Base-by-base conservation (phyloP, 179 eudicot genomes). In the Drosera spatulata region DNA sequence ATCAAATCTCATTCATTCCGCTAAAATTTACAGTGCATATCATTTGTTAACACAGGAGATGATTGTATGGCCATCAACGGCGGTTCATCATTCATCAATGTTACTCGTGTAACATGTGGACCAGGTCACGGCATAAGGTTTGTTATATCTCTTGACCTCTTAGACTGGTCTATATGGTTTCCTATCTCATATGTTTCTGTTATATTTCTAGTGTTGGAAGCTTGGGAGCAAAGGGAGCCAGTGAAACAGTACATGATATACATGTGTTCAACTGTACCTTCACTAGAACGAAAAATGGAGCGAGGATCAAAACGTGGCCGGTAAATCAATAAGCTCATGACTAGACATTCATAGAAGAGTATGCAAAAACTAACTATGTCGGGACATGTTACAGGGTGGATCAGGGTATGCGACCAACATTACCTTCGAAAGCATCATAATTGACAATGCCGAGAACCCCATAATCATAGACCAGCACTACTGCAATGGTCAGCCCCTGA, bases 101-200 rank as follows among this genome's bases (percentile, higher is more conserved):
- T 87, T 50, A 64, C 62, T 2, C 72, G 77, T 3, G 56, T 82
- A 4, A 54, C 63, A 50, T 87, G 95, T 55, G 95, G 88, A 45
- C 95, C 91, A 39, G 95, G 95, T 8, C 91, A 87, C 59, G 95
- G 95, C 8, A 85, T 85, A 50, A 87, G 95, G 88, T 85, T 50
- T 2, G 66, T 45, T 45, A 22, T 13, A 50, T 7, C 12, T 5
- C 33, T 15, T 47, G 64, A 52, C 13, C 51, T 13, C 6, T 39
- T 22, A 42, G 4, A 10, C 44, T 5, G 11, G 33, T 22, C 33
- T 22, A 22, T 22, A 22, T 22, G 33, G 33, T 22, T 22, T 22
- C 33, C 33, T 22, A 22, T 22, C 33, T 22, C 33, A 22, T 22
- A 22, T 22, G 33, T 22, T 22, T 22, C 33, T 22, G 33, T 22